Evolutionary conservation across 225 moss, liverwort and hornwort genomes (phyloP), one percentile per base, ranked within the genome.

Genomic region (Bryoerythrophyllum caledonicum): DNA sequence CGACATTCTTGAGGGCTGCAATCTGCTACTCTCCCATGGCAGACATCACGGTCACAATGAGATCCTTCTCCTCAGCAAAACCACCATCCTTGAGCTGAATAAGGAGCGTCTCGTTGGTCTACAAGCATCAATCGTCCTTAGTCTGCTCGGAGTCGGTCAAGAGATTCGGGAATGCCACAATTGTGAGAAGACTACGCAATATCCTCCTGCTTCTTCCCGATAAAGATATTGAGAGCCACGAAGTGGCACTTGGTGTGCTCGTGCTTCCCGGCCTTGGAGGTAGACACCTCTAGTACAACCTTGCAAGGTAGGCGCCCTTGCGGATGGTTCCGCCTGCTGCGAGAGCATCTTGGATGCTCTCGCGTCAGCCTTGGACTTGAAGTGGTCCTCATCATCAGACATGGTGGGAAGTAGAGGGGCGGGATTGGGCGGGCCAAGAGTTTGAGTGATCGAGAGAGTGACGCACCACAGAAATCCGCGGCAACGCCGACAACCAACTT

Each of bases 11-110:
- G 66, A 96, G 83, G 15, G 96, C 92, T 21, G 88, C 90, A 53
- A 96, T 94, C 96, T 96, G 96, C 80, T 96, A 94, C 83, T 96
- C 96, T 37, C 92, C 88, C 96, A 96, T 96, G 1, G 96, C 92
- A 26, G 96, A 81, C 96, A 96, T 96, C 7, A 96, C 96, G 5
- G 96, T 96, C 15, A 96, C 92, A 0, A 94, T 92, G 11, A 96
- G 91, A 56, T 96, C 96, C 62, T 96, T 96, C 1, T 94, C 96
- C 0, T 94, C 94, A 11, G 54, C 52, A 23, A 94, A 96, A 58
- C 96, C 96, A 58, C 96, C 96, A 14, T 89, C 92, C 78, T 88
- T 94, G 23, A 96, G 83, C 96, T 96, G 92, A 19, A 60, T 0
- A 2, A 94, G 91, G 38, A 96, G 94, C 76, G 57, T 16, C 0